Percentiles rank a stretch among this genome's conserved stretches.
Evolutionary conservation across 2,329 filamentous ascomycete genomes (phyloP).

Genomic region (Metarhizium sp.): DNA sequence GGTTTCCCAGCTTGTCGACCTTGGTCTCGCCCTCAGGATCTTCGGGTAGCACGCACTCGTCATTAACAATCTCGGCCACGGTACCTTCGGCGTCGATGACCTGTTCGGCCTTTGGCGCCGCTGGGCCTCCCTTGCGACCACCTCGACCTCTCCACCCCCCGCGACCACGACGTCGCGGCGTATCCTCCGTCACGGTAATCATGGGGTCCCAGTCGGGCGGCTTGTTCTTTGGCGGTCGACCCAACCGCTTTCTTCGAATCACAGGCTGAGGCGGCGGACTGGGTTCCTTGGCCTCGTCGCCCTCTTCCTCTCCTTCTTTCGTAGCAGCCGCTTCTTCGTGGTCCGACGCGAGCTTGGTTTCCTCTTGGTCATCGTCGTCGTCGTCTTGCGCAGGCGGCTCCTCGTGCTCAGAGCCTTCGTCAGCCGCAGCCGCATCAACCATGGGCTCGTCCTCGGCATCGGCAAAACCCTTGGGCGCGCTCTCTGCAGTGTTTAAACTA

Average conservation of each 20-base stretch:
- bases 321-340: conserved; percentile 35
- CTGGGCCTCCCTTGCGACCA: conserved; percentile 58
- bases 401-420: conserved; percentile 9
- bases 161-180: conserved; percentile 55
- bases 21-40: conserved; percentile 86
- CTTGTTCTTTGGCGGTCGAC: conserved; percentile 75
- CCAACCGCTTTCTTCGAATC: conserved; percentile 68
- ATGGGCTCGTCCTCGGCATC: conserved; percentile 31
- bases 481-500: conserved; percentile 24
- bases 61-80: conserved; percentile 79
- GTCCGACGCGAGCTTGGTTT: conserved; percentile 25
- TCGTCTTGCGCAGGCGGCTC: conserved; percentile 19
- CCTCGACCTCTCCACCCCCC: conserved; percentile 62
- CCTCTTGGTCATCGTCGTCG: conserved; percentile 24
- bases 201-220: conserved; percentile 69
- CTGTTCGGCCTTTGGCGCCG: conserved; percentile 70
- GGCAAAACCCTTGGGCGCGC: conserved; percentile 31
- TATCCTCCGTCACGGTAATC: conserved; percentile 45
- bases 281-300: conserved; percentile 40
- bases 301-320: conserved; percentile 26
- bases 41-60: conserved; percentile 82
- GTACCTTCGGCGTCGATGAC: conserved; percentile 92
- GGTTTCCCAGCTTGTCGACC: conserved; percentile 79
- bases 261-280: conserved; percentile 50
- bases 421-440: conserved; percentile 20